Evolutionary conservation across 1,284 basidiomycete species (phyloP).

Genomic region (Leucoagaricus sp.): DNA sequence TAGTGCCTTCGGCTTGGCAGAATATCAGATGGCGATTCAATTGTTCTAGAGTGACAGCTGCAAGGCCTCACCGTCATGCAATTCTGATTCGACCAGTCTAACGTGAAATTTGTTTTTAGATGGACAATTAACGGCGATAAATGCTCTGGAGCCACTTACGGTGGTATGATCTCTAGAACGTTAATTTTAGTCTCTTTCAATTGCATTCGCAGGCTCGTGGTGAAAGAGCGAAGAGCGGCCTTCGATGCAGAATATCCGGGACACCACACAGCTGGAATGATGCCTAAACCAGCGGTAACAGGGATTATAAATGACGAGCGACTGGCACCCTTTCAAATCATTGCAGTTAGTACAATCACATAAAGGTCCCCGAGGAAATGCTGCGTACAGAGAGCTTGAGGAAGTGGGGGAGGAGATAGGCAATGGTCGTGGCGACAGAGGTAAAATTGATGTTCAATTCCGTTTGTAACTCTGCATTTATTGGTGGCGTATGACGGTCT

Average conservation of each 20-base stretch:
- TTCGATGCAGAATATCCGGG: slow-evolving; percentile 62
- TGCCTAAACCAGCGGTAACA: slow-evolving; percentile 53
- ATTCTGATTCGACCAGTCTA: slow-evolving; percentile 64
- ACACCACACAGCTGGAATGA: slow-evolving; percentile 43
- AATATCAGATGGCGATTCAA: not conserved
- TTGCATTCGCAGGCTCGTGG: slow-evolving; percentile 48
- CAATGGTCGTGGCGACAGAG: slow-evolving; percentile 51
- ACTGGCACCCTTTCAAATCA: slow-evolving; percentile 31
- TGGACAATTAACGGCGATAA: not conserved
- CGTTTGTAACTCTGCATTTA: slow-evolving; percentile 39
- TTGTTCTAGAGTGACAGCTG: not conserved
- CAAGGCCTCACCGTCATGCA: slow-evolving; percentile 55
- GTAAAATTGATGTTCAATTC: slow-evolving; percentile 62
- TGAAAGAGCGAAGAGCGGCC: slow-evolving; percentile 61
- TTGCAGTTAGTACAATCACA: not conserved
- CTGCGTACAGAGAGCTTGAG: slow-evolving; percentile 51
- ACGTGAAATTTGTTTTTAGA: slow-evolving; percentile 1
- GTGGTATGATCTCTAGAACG: slow-evolving; percentile 62
- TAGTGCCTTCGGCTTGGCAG: slow-evolving; percentile 50
- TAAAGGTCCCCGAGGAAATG: not conserved
- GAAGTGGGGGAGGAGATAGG: slow-evolving; percentile 58
- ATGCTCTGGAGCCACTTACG: slow-evolving; percentile 42
- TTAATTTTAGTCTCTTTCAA: slow-evolving; percentile 52
- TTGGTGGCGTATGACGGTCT: slow-evolving; percentile 1
- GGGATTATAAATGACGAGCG: slow-evolving; percentile 51